Evolutionary conservation across 345 rosid genomes (phyloP).

Genomic region (Syzygium oleosum): DNA sequence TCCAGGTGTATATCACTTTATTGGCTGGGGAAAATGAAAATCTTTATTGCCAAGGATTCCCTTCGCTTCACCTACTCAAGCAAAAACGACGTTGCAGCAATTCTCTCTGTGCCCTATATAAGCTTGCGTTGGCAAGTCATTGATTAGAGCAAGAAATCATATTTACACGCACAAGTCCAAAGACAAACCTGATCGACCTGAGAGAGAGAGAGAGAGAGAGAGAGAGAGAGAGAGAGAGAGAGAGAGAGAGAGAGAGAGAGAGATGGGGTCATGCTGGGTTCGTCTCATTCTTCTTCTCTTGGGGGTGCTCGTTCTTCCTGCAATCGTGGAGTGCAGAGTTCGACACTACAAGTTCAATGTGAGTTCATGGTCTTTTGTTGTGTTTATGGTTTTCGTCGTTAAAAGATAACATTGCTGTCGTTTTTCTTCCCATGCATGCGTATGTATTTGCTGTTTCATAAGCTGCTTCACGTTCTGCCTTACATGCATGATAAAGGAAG

Average conservation of each 20-base stretch:
- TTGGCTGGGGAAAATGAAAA: background rate
- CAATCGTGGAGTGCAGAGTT: slow-evolving; percentile 19
- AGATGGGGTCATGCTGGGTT: background rate
- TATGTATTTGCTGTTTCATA: background rate
- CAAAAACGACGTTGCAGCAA: slow-evolving; percentile 21
- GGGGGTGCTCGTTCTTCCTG: slow-evolving; percentile 9
- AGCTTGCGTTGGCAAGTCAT: slow-evolving; percentile 2
- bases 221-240: background rate
- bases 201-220: background rate
- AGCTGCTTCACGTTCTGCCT: background rate
- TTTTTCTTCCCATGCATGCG: background rate
- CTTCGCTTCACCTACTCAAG: slow-evolving; percentile 14
- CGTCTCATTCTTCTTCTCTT: slow-evolving; percentile 12
- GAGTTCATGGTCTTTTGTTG: slow-evolving; percentile 1
- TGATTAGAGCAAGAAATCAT: background rate
- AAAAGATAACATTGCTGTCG: background rate
- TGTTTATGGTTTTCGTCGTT: background rate
- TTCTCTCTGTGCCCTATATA: slow-evolving; percentile 1
- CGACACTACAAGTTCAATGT: slow-evolving; percentile 33
- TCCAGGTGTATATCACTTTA: background rate
- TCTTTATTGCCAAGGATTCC: slow-evolving; percentile 8
- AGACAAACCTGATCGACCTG: background rate
- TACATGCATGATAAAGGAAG: background rate
- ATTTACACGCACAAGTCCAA: background rate
- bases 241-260: background rate